Base-by-base conservation (phyloP, 495 filamentous ascomycete genomes). In the Apiosordaria backusii region DNA sequence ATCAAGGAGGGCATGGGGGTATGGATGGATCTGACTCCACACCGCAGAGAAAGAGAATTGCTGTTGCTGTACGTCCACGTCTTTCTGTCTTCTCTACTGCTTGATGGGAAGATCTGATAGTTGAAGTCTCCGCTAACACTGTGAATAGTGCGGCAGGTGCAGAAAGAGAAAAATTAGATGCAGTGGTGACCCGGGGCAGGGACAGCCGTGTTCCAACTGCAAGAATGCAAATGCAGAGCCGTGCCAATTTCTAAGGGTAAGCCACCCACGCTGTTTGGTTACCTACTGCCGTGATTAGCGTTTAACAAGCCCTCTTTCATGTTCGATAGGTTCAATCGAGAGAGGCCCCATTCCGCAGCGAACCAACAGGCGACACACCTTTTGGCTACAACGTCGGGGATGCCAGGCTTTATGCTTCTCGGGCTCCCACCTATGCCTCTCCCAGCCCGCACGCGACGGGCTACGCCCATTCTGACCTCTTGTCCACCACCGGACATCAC, bases 101-200 rank as follows among this genome's bases (percentile, higher is more conserved):
- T n/a, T n/a, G n/a, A n/a, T n/a, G n/a, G n/a, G n/a, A n/a, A n/a
- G n/a, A n/a, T n/a, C 26, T 27, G 22, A n/a, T 27, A 18, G 9
- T 23, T 60, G 16, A 18, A 24, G 5, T 23, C 21, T 24, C 18
- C 3, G 58, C 68, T 74, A 60, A 67, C 64, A 24, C 3, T 2
- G 18, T 1, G 10, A 52, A 67, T 67, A 98, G 95, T 99, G 95
- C 77, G 86, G 85, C 27, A 87, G 95, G 66, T 99, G 95, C 74
- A 88, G 95, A 60, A 93, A 93, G 76, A 85, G 95, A 61, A 99
- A 99, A 81, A 99, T 99, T 72, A 90, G 92, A 74, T 99, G 95
- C 80, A 97, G 91, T 67, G 95, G 94, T 35, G 93, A 97, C 75
- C 82, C 83, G 4, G 89, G 88, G 25, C 84, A 91, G 73, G 90